Base-by-base conservation (phyloP, 2,329 filamentous ascomycete genomes). In the Trichoderma harzianum region DNA sequence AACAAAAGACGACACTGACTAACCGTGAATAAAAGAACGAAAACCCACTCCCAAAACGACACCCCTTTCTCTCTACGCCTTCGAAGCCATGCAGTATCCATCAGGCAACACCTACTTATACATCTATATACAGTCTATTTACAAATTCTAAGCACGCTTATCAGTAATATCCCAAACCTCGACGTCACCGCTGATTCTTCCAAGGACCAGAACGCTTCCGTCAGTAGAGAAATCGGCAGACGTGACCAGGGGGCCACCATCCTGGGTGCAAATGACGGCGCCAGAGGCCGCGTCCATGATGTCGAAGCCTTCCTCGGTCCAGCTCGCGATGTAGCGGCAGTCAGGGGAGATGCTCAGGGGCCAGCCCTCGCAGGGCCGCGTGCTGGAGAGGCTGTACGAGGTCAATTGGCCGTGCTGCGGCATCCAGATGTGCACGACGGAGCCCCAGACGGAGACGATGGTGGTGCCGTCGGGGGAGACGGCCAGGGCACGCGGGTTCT, bases 301-400 rank as follows among this genome's bases (percentile, higher is more conserved):
- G 26, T 84, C 83, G 67, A 84, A 80, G 7, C 83, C 83, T 4
- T 80, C 78, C 67, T 84, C 83, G 0, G 80, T 84, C 72, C 83
- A 77, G 73, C 80, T 82, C 21, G 76, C 78, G 75, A 84, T 76
- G 73, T 79, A 82, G 57, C 78, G 73, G 28, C 79, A 79, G 72
- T 84, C 81, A 2, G 80, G 76, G 5, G 83, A 84, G 36, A 84
- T 77, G 47, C 77, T 78, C 66, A 84, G 74, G 24, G 83, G 82
- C 82, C 82, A 84, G 30, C 82, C 83, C 72, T 84, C 83, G 28
- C 66, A 26, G 6, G 26, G n/a, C 21, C 83, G 77, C n/a, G 79
- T 77, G 3, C 76, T 72, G 69, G 79, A 76, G 43, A 84, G 76
- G 68, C 78, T 78, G 74, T 83, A 84, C 3, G 77, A 81, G 0